Evolutionary conservation across 1,139 yeast species (phyloP), one percentile per base, ranked within the genome.

Genomic region (Scheffersomyces cryptocercus): DNA sequence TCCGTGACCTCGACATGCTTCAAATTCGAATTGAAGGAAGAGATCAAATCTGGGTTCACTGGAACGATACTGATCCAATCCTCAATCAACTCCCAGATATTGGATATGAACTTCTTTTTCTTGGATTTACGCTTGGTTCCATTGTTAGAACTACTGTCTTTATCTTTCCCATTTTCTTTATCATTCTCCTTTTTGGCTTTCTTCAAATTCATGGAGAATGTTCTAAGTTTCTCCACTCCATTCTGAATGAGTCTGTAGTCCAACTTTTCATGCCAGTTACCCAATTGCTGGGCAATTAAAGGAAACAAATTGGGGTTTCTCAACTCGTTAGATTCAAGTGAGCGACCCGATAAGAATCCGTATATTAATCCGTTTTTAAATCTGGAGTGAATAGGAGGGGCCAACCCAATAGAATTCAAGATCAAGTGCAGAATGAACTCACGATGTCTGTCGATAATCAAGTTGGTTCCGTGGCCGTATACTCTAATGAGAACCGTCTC

Each of bases 301-400:
- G 80, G 82, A 62, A 73, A 83, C 28, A 85, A 55, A 15, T 60
- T 54, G 3, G 69, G 68, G 41, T 73, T 59, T 39, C 77, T 67
- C 46, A 86, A 67, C 52, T 85, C 88, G 14, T 67, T 65, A 14
- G 83, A 78, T n/a, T 75, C 69, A 24, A 85, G 66, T 1, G 90
- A 77, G 35, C 85, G 64, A 9, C 95, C 95, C 0, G 81, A 79
- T 5, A 85, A 68, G 55, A 68, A 87, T 10, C 88, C 91, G 56
- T 87, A 87, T 11, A 87, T 77, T 41, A 87, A 71, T 0, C 95
- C 95, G 60, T 87, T 87, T 32, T 80, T 79, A 57, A 86, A 85
- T 38, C 88, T 66, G 3, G 88, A 85, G 56, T 77, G 79, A 28
- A 87, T 77, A 1, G 83, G 75, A 0, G 95, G 90, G 0, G 95